Conservation (phyloP, 2,329 filamentous ascomycete species). For the Sporothrix dimorphospora region DNA sequence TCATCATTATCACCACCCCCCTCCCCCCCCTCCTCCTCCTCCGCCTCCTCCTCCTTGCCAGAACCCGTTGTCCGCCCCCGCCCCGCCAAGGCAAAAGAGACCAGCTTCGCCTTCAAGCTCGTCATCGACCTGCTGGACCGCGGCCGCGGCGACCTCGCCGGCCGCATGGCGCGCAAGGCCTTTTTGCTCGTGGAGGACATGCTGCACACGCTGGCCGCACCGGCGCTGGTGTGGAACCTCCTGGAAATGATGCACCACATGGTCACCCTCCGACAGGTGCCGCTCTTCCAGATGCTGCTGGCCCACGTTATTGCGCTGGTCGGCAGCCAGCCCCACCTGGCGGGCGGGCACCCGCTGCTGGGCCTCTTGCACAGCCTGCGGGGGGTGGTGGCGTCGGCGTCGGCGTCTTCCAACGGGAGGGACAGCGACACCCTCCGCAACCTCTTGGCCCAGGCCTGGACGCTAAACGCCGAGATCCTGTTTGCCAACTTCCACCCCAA, state of each 20-base stretch:
- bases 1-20: not conserved
- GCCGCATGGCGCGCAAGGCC: constrained; percentile 35
- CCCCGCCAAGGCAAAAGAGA: constrained; percentile 25
- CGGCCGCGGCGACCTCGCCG: constrained; percentile 33
- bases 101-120: constrained; percentile 33
- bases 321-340: not conserved
- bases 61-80: not conserved
- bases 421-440: not conserved
- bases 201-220: constrained; percentile 29
- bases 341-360: not conserved
- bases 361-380: constrained; percentile 24
- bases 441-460: constrained; percentile 32
- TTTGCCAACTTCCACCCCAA: constrained; percentile 29
- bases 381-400: constrained; percentile 14
- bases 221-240: constrained; percentile 17
- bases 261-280: not conserved
- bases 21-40: not conserved
- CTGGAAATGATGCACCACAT: constrained; percentile 17
- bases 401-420: not conserved
- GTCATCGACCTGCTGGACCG: constrained; percentile 30
- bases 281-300: constrained; percentile 20
- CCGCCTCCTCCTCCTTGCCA: not conserved
- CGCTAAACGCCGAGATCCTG: constrained; percentile 33
- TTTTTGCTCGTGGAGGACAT: constrained; percentile 35
- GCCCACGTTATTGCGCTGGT: not conserved